A percentile compares a stretch with the other conserved stretches of the same genome.
These are phyloP conservation scores for Mycothermus thermophilus DNA, from an alignment of 495 filamentous ascomycete genomes.

Conservation along the genomic window DNA sequence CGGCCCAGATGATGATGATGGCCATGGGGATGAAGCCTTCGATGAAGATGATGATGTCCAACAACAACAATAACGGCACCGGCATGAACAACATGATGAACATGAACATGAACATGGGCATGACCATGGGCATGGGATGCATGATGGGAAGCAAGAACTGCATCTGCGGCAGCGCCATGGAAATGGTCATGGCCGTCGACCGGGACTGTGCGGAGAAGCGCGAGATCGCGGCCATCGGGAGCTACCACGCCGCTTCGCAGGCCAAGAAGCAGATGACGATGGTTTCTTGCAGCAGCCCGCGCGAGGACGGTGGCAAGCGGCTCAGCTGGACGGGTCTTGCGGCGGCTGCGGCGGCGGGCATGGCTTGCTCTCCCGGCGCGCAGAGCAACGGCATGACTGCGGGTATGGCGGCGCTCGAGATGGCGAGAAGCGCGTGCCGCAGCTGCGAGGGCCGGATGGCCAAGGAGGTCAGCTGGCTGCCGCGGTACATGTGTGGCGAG, in stretches of 20 bases:
- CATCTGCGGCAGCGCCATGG: conserved; percentile 6
- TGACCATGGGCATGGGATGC: no score
- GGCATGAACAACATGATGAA: no score
- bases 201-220: conserved; percentile 26
- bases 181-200: conserved; percentile 19
- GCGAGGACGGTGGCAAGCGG: conserved; percentile 14
- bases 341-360: conserved; percentile 5
- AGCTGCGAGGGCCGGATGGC: conserved; percentile 14
- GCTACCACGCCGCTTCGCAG: conserved; percentile 15
- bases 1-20: conserved; percentile 9
- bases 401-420: conserved; percentile 18
- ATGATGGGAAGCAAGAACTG: background rate
- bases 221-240: conserved; percentile 24
- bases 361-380: background rate
- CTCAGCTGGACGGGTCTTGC: conserved; percentile 26
- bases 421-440: conserved; percentile 17
- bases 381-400: conserved; percentile 1
- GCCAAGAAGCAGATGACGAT: conserved; percentile 7
- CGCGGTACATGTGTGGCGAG: conserved; percentile 9
- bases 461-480: conserved; percentile 18
- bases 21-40: background rate
- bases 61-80: no score
- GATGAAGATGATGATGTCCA: no score
- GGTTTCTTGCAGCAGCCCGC: no score
- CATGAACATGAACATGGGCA: no score